Evolutionary conservation across 139 green algal species (phyloP).

Genomic region (Chlamydomonas incerta): DNA sequence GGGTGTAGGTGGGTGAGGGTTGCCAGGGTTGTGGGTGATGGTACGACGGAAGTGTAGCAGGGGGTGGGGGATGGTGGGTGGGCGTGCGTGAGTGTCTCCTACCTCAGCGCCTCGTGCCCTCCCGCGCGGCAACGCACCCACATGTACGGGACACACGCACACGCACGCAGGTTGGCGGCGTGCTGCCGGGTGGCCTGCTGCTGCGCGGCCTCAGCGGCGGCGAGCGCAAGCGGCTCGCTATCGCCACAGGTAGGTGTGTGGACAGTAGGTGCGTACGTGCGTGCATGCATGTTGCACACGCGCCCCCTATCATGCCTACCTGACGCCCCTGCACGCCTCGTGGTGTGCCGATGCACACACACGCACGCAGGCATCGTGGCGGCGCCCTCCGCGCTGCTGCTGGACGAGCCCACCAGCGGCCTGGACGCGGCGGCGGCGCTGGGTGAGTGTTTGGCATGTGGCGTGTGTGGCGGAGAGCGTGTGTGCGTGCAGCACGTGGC

Average conservation of each 20-base stretch:
- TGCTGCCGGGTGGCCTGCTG: constrained; percentile 77
- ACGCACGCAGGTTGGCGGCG: constrained; percentile 65
- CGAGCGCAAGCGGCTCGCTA: constrained; percentile 87
- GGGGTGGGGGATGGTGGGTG: not conserved
- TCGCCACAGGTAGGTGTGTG: not conserved
- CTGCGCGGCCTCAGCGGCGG: constrained; percentile 80
- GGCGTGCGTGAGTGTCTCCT: not conserved
- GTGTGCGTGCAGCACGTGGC: no score
- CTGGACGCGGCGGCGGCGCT: constrained; percentile 42
- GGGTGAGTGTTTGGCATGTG: not conserved
- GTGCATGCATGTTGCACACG: no score
- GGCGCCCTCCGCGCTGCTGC: constrained; percentile 65
- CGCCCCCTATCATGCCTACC: no score
- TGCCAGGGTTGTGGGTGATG: not conserved
- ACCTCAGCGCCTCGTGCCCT: not conserved
- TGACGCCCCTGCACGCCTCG: not conserved
- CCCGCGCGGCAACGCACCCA: not conserved
- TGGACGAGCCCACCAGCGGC: constrained; percentile 89
- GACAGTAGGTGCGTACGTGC: not conserved
- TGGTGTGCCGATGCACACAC: no score
- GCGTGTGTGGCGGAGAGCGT: no score
- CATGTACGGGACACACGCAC: no score
- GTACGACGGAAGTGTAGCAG: no score
- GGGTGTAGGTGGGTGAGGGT: not conserved
- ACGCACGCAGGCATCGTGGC: constrained; percentile 44